Base-by-base conservation (phyloP, 1,284 basidiomycete genomes). In the Fomitopsis schrenkii region DNA sequence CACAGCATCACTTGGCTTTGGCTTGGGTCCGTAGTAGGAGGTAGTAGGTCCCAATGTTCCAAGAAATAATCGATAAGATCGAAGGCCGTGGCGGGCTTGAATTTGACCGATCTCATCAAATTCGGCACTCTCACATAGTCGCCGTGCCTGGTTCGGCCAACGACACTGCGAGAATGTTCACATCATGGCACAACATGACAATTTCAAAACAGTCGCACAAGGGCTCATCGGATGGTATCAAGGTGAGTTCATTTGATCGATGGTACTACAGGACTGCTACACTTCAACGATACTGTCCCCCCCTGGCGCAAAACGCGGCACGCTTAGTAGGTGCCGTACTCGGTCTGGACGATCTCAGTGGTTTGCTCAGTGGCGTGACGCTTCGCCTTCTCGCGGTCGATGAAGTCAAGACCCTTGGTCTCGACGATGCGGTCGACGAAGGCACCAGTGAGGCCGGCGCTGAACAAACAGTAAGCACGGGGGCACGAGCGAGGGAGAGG, bases 311-410 rank as follows among this genome's bases (percentile, higher is more conserved):
- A 36, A 19, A 5, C 15, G 19, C 41, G 28, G 14, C 38, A 45
- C 46, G 35, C 54, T 63, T 63, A 70, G 64, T 67, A 70, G 58
- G 65, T 62, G 50, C 38, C 53, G 59, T 66, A 64, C 44, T 58
- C 59, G 19, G 56, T 42, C 53, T 65, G 30, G 59, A 61, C 68
- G 40, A 62, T 64, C 5, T 64, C 62, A 46, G 71, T 67, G 41
- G 68, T 61, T 41, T 64, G 66, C 55, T 64, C 17, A 26, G 53
- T 62, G 19, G 66, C 62, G 17, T 80, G 71, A 58, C 69, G 71
- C 73, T 82, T 80, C 46, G 80, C 80, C 71, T 76, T 74, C 71
- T 80, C 76, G 62, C 66, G 70, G 70, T 80, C 78, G 59, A 80
- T 50, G 64, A 70, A 77, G 70, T 80, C 78, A 53, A 80, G 73